phyloP scores from a whole-genome alignment of 169 alveolate species.

The Perkinsus olseni region DNA sequence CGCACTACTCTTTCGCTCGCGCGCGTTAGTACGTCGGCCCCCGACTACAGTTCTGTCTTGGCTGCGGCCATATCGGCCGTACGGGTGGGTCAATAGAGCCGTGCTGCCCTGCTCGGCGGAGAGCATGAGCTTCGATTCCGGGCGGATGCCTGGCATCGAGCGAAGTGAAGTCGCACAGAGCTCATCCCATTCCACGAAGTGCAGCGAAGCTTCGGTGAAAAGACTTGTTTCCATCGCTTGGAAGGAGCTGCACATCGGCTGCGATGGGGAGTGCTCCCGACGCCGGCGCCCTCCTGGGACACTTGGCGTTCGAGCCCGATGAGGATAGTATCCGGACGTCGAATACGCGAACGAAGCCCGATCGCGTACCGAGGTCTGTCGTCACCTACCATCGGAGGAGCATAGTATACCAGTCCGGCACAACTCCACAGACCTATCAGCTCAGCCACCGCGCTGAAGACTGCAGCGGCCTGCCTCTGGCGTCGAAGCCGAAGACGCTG shows the following conservation, averaged over 20 bases:
- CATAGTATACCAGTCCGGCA: not conserved
- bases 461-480: not conserved
- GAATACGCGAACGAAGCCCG: not conserved
- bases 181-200: not conserved
- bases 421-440: not conserved
- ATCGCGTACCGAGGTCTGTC: not conserved
- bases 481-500: not conserved
- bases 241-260: not conserved
- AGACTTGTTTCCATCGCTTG: not conserved
- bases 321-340: not conserved
- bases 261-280: not conserved
- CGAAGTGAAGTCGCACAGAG: not conserved
- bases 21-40: not conserved
- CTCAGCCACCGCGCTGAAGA: not conserved
- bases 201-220: not conserved
- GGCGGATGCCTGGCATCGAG: not conserved
- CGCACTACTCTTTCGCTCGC: not conserved
- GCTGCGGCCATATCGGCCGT: not conserved
- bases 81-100: not conserved
- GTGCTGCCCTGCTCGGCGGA: not conserved
- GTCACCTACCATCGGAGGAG: not conserved
- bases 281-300: not conserved
- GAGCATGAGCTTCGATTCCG: not conserved
- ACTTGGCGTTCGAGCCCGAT: not conserved
- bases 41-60: not conserved